phyloP scores from a whole-genome alignment of 768 basidiomycete species.

The Phylloporus arenicola region DNA sequence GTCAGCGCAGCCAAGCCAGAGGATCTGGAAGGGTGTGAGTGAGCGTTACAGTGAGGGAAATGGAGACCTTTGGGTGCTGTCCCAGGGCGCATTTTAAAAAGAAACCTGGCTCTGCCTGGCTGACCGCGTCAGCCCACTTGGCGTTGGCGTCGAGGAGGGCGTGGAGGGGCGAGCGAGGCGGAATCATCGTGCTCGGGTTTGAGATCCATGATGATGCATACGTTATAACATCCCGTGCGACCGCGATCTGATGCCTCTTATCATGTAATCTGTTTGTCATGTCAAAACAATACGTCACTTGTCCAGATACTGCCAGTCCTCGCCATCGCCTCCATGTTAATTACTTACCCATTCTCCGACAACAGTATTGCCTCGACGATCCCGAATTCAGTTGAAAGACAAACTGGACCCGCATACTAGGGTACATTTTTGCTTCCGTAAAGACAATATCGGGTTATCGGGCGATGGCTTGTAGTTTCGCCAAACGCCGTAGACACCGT shows the following conservation, averaged over 20 bases:
- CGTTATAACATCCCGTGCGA: background rate
- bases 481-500: too few relatives aligned
- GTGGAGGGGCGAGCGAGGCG: background rate
- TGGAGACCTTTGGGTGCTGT: slow-evolving; percentile 57
- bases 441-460: too few relatives aligned
- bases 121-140: slow-evolving; percentile 64
- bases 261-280: background rate
- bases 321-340: too few relatives aligned
- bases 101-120: slow-evolving; percentile 53
- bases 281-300: background rate
- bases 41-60: slow-evolving; percentile 4
- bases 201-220: background rate
- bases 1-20: slow-evolving; percentile 85
- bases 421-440: too few relatives aligned
- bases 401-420: too few relatives aligned
- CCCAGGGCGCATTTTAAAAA: slow-evolving; percentile 56
- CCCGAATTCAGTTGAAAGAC: too few relatives aligned
- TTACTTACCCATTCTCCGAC: too few relatives aligned
- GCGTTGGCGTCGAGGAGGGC: slow-evolving; percentile 49
- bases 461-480: too few relatives aligned
- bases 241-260: background rate
- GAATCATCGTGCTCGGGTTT: background rate
- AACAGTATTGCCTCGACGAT: too few relatives aligned
- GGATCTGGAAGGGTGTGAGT: slow-evolving; percentile 38
- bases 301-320: too few relatives aligned